Percentiles rank a stretch among this genome's conserved stretches.
These are phyloP conservation scores for Fusarium agapanthi DNA, from an alignment of 2,329 filamentous ascomycete species.

Conservation along the genomic window DNA sequence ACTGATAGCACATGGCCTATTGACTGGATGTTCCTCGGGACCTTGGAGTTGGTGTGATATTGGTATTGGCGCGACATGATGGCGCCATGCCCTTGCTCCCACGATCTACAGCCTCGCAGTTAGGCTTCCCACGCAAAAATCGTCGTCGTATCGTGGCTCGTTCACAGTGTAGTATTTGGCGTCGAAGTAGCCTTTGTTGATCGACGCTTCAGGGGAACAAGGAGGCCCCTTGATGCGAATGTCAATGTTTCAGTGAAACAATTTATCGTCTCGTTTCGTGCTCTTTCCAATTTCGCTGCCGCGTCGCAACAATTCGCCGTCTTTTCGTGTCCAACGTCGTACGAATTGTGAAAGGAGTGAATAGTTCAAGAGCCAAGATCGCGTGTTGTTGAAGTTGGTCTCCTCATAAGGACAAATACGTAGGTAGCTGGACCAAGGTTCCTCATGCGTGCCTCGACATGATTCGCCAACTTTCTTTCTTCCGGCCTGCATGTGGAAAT, in stretches of 20 bases:
- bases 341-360: not conserved
- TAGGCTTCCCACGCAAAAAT: not conserved
- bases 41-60: constrained; percentile 22
- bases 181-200: constrained; percentile 4
- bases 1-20: constrained; percentile 35
- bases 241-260: constrained; percentile 2
- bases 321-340: not conserved
- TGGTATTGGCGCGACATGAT: constrained; percentile 43
- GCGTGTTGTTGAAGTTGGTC: constrained; percentile 21
- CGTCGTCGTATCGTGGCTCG: not conserved
- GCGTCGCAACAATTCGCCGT: not conserved
- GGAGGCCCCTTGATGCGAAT: constrained; percentile 26
- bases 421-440: constrained; percentile 16
- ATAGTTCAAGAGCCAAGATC: constrained; percentile 2
- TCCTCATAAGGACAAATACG: constrained; percentile 27
- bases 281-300: not conserved
- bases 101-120: not conserved
- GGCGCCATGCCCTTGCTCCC: constrained; percentile 42
- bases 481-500: constrained; percentile 19
- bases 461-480: constrained; percentile 21
- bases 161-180: not conserved
- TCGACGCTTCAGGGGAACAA: constrained; percentile 27
- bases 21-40: constrained; percentile 32
- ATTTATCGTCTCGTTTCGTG: not conserved
- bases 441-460: constrained; percentile 1